phyloP scores from a whole-genome alignment of 768 basidiomycete species.

The Termitomyces sp. region DNA sequence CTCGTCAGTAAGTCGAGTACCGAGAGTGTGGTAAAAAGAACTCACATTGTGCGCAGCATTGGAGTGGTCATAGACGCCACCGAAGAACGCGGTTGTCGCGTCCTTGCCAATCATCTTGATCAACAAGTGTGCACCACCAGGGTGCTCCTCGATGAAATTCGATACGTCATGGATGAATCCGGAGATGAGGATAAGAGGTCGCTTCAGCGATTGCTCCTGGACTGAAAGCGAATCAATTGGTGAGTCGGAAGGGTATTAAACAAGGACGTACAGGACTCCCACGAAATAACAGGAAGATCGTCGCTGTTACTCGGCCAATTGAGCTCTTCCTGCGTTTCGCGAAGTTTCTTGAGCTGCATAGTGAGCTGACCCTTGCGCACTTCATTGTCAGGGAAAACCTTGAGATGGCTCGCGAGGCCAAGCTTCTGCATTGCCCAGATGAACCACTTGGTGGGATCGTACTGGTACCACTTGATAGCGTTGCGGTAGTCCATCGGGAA shows the following conservation, averaged over 20 bases:
- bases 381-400: constrained; percentile 58
- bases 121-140: constrained; percentile 83
- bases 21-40: background rate
- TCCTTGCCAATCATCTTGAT: constrained; percentile 86
- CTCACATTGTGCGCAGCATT: constrained; percentile 84
- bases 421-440: constrained; percentile 59
- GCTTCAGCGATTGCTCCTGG: constrained; percentile 74
- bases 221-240: constrained; percentile 33
- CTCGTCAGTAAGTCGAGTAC: background rate
- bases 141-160: constrained; percentile 85
- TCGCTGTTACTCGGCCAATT: constrained; percentile 75
- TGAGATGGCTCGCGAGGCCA: constrained; percentile 71
- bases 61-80: constrained; percentile 86
- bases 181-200: constrained; percentile 81
- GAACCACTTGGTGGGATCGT: constrained; percentile 93
- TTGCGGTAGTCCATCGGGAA: constrained; percentile 98
- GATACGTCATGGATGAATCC: constrained; percentile 93
- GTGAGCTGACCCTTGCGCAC: constrained; percentile 88
- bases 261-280: constrained; percentile 73
- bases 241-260: background rate
- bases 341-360: constrained; percentile 88
- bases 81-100: constrained; percentile 92
- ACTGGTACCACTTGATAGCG: constrained; percentile 93
- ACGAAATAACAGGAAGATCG: constrained; percentile 77
- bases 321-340: constrained; percentile 71